Evolutionary conservation across 169 alveolate genomes (phyloP), one percentile per base, ranked within the genome.

Genomic region (Amoebophrya sp.): DNA sequence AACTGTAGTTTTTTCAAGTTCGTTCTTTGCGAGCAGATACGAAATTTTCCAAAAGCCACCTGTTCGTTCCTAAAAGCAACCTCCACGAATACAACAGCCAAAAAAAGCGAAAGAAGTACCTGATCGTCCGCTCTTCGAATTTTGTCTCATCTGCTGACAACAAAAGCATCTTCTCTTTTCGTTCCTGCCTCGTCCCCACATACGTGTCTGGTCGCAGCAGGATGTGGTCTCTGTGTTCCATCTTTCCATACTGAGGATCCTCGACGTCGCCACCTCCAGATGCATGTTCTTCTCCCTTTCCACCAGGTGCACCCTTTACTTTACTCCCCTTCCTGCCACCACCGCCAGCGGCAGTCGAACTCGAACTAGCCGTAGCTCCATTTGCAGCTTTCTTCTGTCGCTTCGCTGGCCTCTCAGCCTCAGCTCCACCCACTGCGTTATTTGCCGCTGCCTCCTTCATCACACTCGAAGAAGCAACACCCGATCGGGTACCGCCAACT

Each of bases 131-230:
- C 83, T 65, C 83, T 36, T 65, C 83, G n/a, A 65, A 65, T 65
- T 65, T 65, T 18, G 18, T 18, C 83, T 36, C 33, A 6, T 1
- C 83, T 26, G 12, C 83, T 6, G 2, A 26, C 36, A 65, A 36
- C 36, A 65, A 6, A 36, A 65, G n/a, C 83, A 65, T 65, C 33
- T 65, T 65, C 36, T 65, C 83, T 65, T 65, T 65, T 18, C 83
- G 18, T 36, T 65, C 83, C 83, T 65, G 83, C 83, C 83, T 29
- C 2, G 83, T 65, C 83, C 83, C 83, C 83, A 65, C 83, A 18
- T 65, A 65, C 83, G 83, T 65, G 26, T 65, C 83, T 26, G 83
- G 83, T 36, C 83, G 83, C 2, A 36, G 10, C 26, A 65, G 83
- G 26, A 65, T 65, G 33, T 65, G 83, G 33, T 65, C 83, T 1